A percentile compares a stretch with the other conserved stretches of the same genome.
phyloP scores from a whole-genome alignment of 306 rosid genomes.

The Prunus mume region DNA sequence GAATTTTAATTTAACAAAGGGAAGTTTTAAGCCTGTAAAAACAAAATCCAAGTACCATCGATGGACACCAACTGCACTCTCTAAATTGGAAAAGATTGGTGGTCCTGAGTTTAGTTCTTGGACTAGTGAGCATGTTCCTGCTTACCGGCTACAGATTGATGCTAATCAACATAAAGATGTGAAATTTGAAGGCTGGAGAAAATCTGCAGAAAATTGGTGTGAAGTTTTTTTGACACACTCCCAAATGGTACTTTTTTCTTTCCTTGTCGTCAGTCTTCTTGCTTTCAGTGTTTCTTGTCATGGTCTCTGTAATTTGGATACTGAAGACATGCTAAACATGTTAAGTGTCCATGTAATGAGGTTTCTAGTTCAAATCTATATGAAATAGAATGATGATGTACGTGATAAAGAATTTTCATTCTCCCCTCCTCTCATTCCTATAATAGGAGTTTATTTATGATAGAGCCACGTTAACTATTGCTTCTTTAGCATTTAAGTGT shows the following conservation, averaged over 20 bases:
- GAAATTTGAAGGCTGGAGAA: constrained; percentile 77
- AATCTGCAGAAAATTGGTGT: constrained; percentile 61
- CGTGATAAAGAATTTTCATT: neutral
- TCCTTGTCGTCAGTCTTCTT: constrained; percentile 27
- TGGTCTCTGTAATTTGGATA: neutral
- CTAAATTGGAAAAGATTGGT: constrained; percentile 77
- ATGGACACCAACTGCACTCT: constrained; percentile 64
- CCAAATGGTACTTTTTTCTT: constrained; percentile 75
- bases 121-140: constrained; percentile 78
- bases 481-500: neutral
- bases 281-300: neutral
- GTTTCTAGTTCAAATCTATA: neutral
- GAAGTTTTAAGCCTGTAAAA: constrained; percentile 34
- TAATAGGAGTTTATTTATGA: neutral
- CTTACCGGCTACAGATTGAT: constrained; percentile 74
- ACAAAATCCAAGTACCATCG: constrained; percentile 39
- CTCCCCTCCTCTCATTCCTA: neutral
- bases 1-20: constrained; percentile 49
- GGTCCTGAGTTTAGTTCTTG: constrained; percentile 82
- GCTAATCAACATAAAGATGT: constrained; percentile 40
- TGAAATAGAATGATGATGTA: neutral
- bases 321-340: neutral
- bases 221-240: constrained; percentile 92
- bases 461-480: neutral
- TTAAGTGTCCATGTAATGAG: neutral